Evolutionary conservation across 2,329 filamentous ascomycete species (phyloP).

Genomic region (Fonsecaea nubica): DNA sequence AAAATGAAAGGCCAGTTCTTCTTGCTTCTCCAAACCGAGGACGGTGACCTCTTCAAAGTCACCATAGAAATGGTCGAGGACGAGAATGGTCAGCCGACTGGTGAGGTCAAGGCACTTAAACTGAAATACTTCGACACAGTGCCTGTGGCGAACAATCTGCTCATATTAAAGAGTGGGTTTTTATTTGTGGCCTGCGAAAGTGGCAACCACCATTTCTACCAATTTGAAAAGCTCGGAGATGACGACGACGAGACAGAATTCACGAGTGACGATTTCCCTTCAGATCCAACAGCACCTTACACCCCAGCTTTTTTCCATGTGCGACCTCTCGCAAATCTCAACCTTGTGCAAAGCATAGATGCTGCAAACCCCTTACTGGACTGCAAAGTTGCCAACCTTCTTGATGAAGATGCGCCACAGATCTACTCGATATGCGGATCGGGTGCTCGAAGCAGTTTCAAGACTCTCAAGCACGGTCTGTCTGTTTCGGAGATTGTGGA

Average conservation of each 20-base stretch:
- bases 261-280: constrained; percentile 78
- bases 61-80: constrained; percentile 90
- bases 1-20: constrained; percentile 97
- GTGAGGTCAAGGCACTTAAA: constrained; percentile 81
- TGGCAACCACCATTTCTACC: constrained; percentile 93
- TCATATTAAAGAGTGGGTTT: constrained; percentile 94
- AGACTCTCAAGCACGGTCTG: constrained; percentile 88
- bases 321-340: constrained; percentile 78
- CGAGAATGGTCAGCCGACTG: constrained; percentile 75
- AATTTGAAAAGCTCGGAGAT: constrained; percentile 95
- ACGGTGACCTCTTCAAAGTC: constrained; percentile 97
- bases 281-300: constrained; percentile 74
- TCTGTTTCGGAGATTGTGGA: constrained; percentile 96
- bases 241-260: constrained; percentile 91
- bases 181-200: constrained; percentile 91
- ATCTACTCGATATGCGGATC: constrained; percentile 93
- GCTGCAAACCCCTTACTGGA: constrained; percentile 91
- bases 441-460: constrained; percentile 86
- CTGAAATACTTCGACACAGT: constrained; percentile 99
- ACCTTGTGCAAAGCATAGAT: constrained; percentile 81
- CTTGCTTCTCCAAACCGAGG: constrained; percentile 92
- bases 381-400: constrained; percentile 88
- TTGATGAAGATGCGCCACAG: constrained; percentile 83
- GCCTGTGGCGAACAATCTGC: constrained; percentile 82
- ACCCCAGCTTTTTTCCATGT: constrained; percentile 85